Evolutionary conservation across 345 rosid species (phyloP).

Genomic region (Salix purpurea): DNA sequence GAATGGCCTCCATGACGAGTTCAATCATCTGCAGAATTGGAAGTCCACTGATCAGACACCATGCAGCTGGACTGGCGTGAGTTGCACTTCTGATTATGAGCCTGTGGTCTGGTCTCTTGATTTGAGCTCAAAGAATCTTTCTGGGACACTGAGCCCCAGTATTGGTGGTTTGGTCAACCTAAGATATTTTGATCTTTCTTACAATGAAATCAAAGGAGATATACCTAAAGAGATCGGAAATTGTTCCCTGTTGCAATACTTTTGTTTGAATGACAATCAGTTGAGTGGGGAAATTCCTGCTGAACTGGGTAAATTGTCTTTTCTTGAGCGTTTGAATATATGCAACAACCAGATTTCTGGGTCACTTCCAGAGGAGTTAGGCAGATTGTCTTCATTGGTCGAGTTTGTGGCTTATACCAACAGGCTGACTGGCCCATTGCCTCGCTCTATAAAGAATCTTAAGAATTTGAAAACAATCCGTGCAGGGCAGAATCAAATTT

Average conservation of each 20-base stretch:
- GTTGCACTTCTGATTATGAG: slow-evolving; percentile 40
- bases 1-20: slow-evolving; percentile 45
- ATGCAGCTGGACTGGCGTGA: slow-evolving; percentile 64
- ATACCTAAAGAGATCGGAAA: slow-evolving; percentile 39
- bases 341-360: slow-evolving; percentile 45
- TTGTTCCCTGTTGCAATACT: slow-evolving; percentile 40
- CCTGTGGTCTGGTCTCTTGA: slow-evolving; percentile 43
- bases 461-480: slow-evolving; percentile 50
- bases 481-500: slow-evolving; percentile 62
- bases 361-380: slow-evolving; percentile 49
- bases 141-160: slow-evolving; percentile 58
- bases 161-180: slow-evolving; percentile 37
- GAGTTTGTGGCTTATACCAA: slow-evolving; percentile 69
- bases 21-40: slow-evolving; percentile 52
- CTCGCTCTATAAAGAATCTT: slow-evolving; percentile 45
- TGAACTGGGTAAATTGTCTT: slow-evolving; percentile 32
- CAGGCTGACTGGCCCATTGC: slow-evolving; percentile 65
- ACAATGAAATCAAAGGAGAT: slow-evolving; percentile 54
- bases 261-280: slow-evolving; percentile 56
- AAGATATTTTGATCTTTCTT: slow-evolving; percentile 36
- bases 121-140: slow-evolving; percentile 48
- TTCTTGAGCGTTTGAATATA: slow-evolving; percentile 29
- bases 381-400: slow-evolving; percentile 43
- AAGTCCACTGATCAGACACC: slow-evolving; percentile 49
- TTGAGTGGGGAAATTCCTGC: slow-evolving; percentile 61